Conservation (phyloP, 2,329 filamentous ascomycete species). For the Phyllosticta citrichinensis region DNA sequence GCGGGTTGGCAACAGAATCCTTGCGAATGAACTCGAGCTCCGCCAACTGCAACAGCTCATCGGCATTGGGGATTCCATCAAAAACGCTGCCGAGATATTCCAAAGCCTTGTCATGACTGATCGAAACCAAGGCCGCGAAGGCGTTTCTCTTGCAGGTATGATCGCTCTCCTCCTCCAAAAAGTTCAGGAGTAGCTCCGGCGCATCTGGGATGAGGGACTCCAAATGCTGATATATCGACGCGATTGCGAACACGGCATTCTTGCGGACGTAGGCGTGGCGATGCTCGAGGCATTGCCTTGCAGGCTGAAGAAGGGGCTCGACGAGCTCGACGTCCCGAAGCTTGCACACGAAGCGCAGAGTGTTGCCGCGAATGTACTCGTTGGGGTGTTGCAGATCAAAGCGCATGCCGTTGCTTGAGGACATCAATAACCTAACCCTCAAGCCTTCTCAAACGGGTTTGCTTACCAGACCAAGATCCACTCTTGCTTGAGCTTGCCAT, state of each 20-base stretch:
- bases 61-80: constrained; percentile 86
- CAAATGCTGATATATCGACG: constrained; percentile 85
- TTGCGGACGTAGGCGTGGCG: constrained; percentile 96
- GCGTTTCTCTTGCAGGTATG: constrained; percentile 96
- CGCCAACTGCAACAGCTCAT: constrained; percentile 85
- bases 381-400: constrained; percentile 96
- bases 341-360: constrained; percentile 95
- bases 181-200: constrained; percentile 78
- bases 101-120: constrained; percentile 87
- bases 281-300: constrained; percentile 86
- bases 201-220: constrained; percentile 91
- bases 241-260: constrained; percentile 90
- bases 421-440: constrained; percentile 8
- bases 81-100: constrained; percentile 82
- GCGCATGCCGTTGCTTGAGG: constrained; percentile 79
- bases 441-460: constrained; percentile 13
- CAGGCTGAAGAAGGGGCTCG: constrained; percentile 87
- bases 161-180: constrained; percentile 85
- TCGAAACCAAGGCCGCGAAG: constrained; percentile 80
- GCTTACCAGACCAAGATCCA: constrained; percentile 96
- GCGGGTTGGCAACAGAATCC: constrained; percentile 86
- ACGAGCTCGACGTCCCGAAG: constrained; percentile 91
- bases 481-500: constrained; percentile 95
- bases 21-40: constrained; percentile 97
- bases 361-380: constrained; percentile 97